Evolutionary conservation across 2,329 filamentous ascomycete species (phyloP), one percentile per base, ranked within the genome.

Genomic region (Aspergillus japonicus): DNA sequence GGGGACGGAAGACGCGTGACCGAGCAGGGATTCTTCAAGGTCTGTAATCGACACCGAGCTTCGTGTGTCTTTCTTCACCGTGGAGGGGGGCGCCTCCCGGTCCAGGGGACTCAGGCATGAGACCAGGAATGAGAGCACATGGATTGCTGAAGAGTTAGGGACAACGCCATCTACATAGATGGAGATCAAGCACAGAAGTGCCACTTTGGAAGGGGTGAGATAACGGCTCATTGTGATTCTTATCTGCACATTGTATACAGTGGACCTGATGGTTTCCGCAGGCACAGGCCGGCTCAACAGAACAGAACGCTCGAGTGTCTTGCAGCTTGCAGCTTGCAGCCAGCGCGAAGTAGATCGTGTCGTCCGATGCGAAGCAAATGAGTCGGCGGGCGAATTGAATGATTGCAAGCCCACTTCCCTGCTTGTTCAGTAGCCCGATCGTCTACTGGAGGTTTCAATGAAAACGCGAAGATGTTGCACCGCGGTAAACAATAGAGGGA

Each of bases 161-260:
- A 93, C 83, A 2, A 83, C 80, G 23, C 87, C 87, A 64, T 90
- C 87, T 42, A 86, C 86, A 76, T 99, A 98, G 56, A 97, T 82
- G 68, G 92, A 86, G 55, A 95, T 84, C 56, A 99, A 84, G 57
- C 87, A 86, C 57, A 98, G 83, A 24, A 97, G 83, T 70, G 89
- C 89, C 66, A 98, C 85, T 73, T 95, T 96, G 66, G 91, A 88
- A 12, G 94, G 91, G n/a, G 91, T 96, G 50, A 98, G 83, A 75
- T 89, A 96, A 59, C 90, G 89, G 68, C 89, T 85, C 89, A 94
- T 96, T 44, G 54, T 60, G 61, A 12, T 29, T 61, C 21, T 14
- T 23, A 39, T 21, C 11, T 47, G 48, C 42, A 47, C 60, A 60
- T 60, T 47, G 42, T 44, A 51, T 47, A 21, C 19, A 24, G 23